Percentiles rank a stretch among this genome's conserved stretches.
phyloP scores from a whole-genome alignment of 2,329 filamentous ascomycete genomes.

The Magnaporthales sp. region DNA sequence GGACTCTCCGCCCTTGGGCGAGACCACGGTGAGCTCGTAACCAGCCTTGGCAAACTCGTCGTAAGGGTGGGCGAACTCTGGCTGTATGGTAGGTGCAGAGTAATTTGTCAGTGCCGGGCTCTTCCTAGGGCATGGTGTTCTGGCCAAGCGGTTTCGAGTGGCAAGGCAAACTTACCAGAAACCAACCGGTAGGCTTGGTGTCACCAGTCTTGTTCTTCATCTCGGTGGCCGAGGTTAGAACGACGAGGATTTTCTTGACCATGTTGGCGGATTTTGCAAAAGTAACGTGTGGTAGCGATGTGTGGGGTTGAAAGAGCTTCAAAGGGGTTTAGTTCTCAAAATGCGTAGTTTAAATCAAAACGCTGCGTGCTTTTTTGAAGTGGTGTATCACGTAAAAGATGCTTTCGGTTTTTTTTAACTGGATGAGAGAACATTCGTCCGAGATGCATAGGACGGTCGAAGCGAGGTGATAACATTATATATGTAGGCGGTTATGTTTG shows the following conservation, averaged over 20 bases:
- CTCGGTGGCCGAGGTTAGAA: constrained; percentile 55
- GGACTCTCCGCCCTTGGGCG: constrained; percentile 51
- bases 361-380: background rate
- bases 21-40: constrained; percentile 47
- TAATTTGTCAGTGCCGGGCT: background rate
- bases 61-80: constrained; percentile 58
- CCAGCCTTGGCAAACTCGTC: constrained; percentile 42
- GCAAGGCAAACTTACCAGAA: constrained; percentile 37
- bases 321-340: background rate
- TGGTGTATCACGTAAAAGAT: background rate
- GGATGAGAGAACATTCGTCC: background rate
- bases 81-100: constrained; percentile 23
- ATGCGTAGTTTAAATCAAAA: background rate
- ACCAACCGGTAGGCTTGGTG: constrained; percentile 59
- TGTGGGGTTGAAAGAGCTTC: background rate
- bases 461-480: background rate
- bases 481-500: background rate
- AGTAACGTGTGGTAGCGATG: background rate
- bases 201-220: constrained; percentile 25
- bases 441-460: background rate
- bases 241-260: constrained; percentile 53
- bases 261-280: background rate
- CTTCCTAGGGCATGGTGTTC: background rate
- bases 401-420: too few relatives aligned
- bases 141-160: too few relatives aligned